Evolutionary conservation across 345 rosid genomes (phyloP).

Genomic region (Acer campestre): DNA sequence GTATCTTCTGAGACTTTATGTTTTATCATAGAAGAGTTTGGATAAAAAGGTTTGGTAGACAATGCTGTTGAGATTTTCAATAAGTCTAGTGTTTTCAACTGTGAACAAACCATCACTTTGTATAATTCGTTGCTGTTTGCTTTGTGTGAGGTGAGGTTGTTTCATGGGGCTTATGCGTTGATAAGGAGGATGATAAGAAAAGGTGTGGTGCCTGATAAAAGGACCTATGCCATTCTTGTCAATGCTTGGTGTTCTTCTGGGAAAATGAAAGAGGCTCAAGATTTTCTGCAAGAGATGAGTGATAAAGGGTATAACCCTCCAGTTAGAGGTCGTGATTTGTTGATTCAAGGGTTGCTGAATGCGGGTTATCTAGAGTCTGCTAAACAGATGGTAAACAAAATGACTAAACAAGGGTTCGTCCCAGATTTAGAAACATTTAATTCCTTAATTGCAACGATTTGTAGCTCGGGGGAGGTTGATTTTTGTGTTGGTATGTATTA

Average conservation of each 20-base stretch:
- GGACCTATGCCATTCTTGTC: conserved; percentile 63
- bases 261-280: conserved; percentile 80
- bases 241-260: conserved; percentile 88
- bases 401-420: conserved; percentile 69
- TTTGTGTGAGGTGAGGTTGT: conserved; percentile 78
- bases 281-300: conserved; percentile 85
- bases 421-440: conserved; percentile 74
- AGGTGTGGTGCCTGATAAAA: conserved; percentile 62
- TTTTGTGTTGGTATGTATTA: conserved; percentile 74
- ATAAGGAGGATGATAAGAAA: conserved; percentile 83
- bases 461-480: conserved; percentile 69
- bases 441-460: conserved; percentile 58
- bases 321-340: conserved; percentile 82
- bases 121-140: conserved; percentile 79
- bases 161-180: conserved; percentile 83
- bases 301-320: conserved; percentile 83
- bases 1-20: conserved; percentile 63
- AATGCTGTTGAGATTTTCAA: conserved; percentile 90
- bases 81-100: conserved; percentile 48
- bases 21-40: conserved; percentile 74
- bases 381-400: conserved; percentile 70
- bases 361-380: conserved; percentile 85
- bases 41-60: conserved; percentile 69
- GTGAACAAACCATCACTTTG: conserved; percentile 50
- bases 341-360: conserved; percentile 78